Evolutionary conservation across 257 asterid species (phyloP), one percentile per base, ranked within the genome.

Genomic region (Cinchona pubescens): DNA sequence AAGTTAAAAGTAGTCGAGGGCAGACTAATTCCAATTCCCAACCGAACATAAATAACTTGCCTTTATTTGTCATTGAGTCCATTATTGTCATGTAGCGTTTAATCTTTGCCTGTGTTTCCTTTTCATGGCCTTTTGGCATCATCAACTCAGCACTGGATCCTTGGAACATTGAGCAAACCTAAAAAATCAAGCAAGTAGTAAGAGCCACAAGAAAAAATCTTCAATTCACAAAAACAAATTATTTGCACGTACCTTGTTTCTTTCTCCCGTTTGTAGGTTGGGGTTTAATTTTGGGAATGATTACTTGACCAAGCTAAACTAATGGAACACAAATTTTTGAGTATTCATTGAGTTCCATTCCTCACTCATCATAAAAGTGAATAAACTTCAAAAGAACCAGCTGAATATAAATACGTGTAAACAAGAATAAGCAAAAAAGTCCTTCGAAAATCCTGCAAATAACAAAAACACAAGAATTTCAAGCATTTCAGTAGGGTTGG

Each of bases 21-120:
- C 25, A 61, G 43, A 37, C 51, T 43, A 49, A 65, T 66, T 48
- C 45, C 25, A 25, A 12, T 7, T 66, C 35, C 43, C 35, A 51
- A 40, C 3, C 29, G 0, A 69, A 25, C 14, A 59, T 1, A 53
- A 27, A 11, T 4, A 66, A 46, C 94, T 86, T 81, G 77, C 97
- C 99, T 88, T 92, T 92, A 72, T 95, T 90, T 56, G 98, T 95
- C 99, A 95, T 95, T 2, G 99, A 95, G 81, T 95, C 99, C 99
- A 92, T 90, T 96, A 95, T 92, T 56, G 97, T 95, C 99, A 91
- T 91, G 79, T 90, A 95, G 73, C 98, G 84, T 84, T 95, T 91
- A 38, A 92, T 82, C 86, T 95, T 95, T 25, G 97, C 85, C 79
- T 88, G 98, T 80, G 96, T 95, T 88, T 91, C 97, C 80, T 91